A percentile compares a stretch with the other conserved stretches of the same genome.
Conservation (phyloP, 2,329 filamentous ascomycete species). For the Colletotrichum orbiculare region DNA sequence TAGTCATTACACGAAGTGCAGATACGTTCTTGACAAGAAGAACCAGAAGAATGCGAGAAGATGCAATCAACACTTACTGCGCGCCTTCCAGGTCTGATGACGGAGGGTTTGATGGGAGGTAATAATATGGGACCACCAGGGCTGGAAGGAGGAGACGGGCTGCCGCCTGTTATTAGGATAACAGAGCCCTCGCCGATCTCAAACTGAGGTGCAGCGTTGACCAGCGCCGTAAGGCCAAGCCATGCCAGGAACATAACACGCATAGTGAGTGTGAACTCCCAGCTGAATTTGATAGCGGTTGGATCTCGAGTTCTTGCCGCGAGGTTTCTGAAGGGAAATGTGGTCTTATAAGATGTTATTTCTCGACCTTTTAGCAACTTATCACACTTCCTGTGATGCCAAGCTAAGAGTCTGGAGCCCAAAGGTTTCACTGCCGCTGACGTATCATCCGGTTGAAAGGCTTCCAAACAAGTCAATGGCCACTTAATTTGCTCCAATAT, state of each 20-base stretch:
- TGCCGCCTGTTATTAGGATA: slow-evolving; percentile 9
- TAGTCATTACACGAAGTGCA: background rate
- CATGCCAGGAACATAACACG: background rate
- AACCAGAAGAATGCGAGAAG: too few species aligned
- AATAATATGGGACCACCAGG: background rate
- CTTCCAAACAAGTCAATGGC: too few species aligned
- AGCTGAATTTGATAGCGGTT: too few species aligned
- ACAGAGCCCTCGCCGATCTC: slow-evolving; percentile 19
- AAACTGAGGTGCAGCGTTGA: slow-evolving; percentile 21
- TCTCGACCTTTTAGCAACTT: too few species aligned
- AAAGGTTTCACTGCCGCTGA: too few species aligned
- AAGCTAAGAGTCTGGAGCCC: too few species aligned
- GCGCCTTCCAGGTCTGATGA: slow-evolving; percentile 13
- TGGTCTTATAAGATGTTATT: background rate
- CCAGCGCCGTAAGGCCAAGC: slow-evolving; percentile 11
- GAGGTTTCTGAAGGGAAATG: too few species aligned
- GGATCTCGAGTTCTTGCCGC: background rate
- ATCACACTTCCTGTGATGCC: too few species aligned
- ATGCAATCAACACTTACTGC: background rate
- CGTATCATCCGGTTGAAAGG: too few species aligned
- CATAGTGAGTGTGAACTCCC: slow-evolving; percentile 2
- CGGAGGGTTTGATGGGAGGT: background rate
- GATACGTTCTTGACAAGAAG: background rate
- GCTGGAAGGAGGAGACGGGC: background rate
- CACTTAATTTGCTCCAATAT: too few species aligned